These are phyloP conservation scores for Thinopyrum elongatum DNA, from an alignment of 176 grass and related monocot genomes.

Conservation along the genomic window DNA sequence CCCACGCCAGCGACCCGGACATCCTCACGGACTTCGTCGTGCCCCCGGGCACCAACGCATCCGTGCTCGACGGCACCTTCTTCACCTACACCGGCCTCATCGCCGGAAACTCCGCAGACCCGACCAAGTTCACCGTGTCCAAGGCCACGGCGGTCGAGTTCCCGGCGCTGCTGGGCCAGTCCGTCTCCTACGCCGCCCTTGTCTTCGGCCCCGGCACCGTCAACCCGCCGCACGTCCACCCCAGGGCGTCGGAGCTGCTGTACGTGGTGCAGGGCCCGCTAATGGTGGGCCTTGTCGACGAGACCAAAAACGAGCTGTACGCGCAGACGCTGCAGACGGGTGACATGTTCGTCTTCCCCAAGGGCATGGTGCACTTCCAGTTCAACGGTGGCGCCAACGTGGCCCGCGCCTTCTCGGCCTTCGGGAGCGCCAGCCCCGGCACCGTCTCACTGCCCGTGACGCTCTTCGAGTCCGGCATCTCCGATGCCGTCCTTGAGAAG, in stretches of 20 bases:
- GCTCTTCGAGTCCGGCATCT: slow-evolving; percentile 31
- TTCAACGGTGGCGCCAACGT: neutral
- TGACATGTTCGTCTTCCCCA: slow-evolving; percentile 53
- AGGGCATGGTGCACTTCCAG: slow-evolving; percentile 52
- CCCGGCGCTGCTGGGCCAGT: slow-evolving; percentile 42
- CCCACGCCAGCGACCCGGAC: slow-evolving; percentile 23
- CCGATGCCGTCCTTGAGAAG: slow-evolving; percentile 27
- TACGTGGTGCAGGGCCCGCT: slow-evolving; percentile 20
- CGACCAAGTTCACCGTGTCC: neutral
- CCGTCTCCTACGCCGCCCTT: slow-evolving; percentile 39
- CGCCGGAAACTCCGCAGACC: neutral
- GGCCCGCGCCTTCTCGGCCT: slow-evolving; percentile 31
- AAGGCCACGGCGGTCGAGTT: slow-evolving; percentile 40
- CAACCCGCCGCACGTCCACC: slow-evolving; percentile 52
- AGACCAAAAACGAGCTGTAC: slow-evolving; percentile 19
- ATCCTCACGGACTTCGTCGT: slow-evolving; percentile 38
- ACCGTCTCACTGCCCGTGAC: slow-evolving; percentile 11
- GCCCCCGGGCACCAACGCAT: neutral
- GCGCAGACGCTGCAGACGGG: slow-evolving; percentile 24
- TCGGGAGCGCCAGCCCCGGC: slow-evolving; percentile 44
- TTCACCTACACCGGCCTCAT: slow-evolving; percentile 22
- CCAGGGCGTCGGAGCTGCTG: slow-evolving; percentile 38
- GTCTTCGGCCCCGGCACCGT: slow-evolving; percentile 17
- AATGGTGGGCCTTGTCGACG: slow-evolving; percentile 28
- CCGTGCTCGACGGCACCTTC: slow-evolving; percentile 17